Evolutionary conservation across 192 early-diverging fungal species (phyloP).

Genomic region (Coemansia reversa): DNA sequence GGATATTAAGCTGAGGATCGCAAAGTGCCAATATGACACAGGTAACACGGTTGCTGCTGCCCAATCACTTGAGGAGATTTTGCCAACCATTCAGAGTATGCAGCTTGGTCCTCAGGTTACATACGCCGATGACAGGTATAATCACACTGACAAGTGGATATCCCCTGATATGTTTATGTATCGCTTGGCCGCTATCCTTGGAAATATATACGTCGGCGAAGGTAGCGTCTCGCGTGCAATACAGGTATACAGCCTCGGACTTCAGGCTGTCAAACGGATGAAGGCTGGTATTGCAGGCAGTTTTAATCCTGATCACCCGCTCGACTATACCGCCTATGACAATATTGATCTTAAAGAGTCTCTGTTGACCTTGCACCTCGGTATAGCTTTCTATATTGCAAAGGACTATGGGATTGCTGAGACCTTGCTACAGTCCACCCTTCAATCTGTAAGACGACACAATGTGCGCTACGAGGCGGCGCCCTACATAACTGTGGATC

Average conservation of each 20-base stretch:
- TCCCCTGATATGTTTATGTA: constrained; percentile 18
- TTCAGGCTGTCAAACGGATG: constrained; percentile 33
- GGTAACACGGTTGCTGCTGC: constrained; percentile 14
- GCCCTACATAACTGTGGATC: constrained; percentile 26
- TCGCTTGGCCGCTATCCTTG: constrained; percentile 20
- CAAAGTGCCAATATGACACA: constrained; percentile 21
- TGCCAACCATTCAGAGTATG: constrained; percentile 5
- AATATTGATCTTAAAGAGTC: constrained; percentile 40
- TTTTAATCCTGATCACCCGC: constrained; percentile 27
- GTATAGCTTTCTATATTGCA: constrained; percentile 23
- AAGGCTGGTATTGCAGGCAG: constrained; percentile 20
- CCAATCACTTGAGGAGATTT: constrained; percentile 9
- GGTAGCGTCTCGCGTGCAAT: constrained; percentile 18
- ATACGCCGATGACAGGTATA: constrained; percentile 9
- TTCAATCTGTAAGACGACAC: constrained; percentile 34
- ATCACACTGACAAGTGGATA: constrained; percentile 7
- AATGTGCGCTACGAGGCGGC: constrained; percentile 28
- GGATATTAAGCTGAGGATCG: constrained; percentile 38
- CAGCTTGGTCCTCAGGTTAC: background rate
- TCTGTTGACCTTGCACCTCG: constrained; percentile 20
- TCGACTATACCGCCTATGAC: constrained; percentile 34
- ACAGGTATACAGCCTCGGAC: constrained; percentile 20
- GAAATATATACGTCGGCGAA: constrained; percentile 7
- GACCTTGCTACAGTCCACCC: constrained; percentile 28
- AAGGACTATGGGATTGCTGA: constrained; percentile 19